phyloP scores from a whole-genome alignment of 1,139 yeast species.

The Geotrichum phurueaensis region DNA sequence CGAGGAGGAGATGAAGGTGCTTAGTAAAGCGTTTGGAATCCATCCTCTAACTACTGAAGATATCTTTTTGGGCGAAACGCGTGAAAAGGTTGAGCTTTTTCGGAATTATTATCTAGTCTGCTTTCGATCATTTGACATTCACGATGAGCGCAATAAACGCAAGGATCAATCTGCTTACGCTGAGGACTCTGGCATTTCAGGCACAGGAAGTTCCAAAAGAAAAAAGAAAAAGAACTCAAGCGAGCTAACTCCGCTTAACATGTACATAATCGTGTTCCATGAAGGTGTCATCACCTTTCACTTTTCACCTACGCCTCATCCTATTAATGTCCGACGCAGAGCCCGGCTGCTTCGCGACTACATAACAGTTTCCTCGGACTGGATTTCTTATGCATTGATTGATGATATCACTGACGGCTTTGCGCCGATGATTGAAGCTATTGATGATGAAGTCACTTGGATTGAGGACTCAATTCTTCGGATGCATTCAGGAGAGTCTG shows the following conservation, averaged over 20 bases:
- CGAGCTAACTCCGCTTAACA: conserved; percentile 83
- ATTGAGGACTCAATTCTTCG: conserved; percentile 84
- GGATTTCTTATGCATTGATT: conserved; percentile 89
- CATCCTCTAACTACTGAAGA: conserved; percentile 96
- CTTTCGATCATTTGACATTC: conserved; percentile 82
- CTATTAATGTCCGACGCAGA: conserved; percentile 84
- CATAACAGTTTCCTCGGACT: conserved; percentile 83
- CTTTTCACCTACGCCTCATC: conserved; percentile 72
- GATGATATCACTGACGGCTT: conserved; percentile 93
- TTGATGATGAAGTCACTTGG: conserved; percentile 87
- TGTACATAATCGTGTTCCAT: conserved; percentile 80
- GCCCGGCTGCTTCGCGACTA: conserved; percentile 85
- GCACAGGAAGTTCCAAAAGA: conserved; percentile 19
- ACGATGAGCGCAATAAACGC: conserved; percentile 13
- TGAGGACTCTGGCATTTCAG: conserved; percentile 8
- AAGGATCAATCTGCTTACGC: conserved; percentile 7
- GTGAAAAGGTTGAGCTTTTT: conserved; percentile 92
- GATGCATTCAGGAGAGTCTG: conserved; percentile 69
- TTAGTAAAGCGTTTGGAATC: conserved; percentile 86
- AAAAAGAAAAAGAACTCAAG: conserved; percentile 44
- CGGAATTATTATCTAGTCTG: conserved; percentile 86
- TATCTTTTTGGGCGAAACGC: conserved; percentile 83
- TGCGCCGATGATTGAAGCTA: conserved; percentile 81
- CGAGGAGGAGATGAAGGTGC: conserved; percentile 89
- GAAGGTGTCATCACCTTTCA: conserved; percentile 84